Conservation (phyloP, 2,329 filamentous ascomycete genomes). For the Aspergillus pseudonomiae region DNA sequence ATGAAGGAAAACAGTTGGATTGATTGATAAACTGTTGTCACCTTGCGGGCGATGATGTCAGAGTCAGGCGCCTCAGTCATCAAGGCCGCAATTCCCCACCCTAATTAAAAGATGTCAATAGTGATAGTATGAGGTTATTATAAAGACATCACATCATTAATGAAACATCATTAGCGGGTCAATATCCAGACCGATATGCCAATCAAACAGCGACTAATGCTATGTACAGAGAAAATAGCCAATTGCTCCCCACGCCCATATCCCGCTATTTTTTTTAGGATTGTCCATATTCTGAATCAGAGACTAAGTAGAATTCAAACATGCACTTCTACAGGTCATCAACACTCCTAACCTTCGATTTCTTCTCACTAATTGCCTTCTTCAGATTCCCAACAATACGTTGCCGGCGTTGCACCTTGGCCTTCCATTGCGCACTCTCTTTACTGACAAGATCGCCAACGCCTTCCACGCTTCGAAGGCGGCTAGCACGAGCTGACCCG, state of each 20-base stretch:
- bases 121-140: not conserved
- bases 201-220: conserved; percentile 4
- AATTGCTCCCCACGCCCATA: conserved; percentile 12
- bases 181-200: not conserved
- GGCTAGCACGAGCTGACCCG: conserved; percentile 36
- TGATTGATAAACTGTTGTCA: not conserved
- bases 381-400: conserved; percentile 41
- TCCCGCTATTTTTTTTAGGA: conserved; percentile 11
- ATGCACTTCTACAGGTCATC: conserved; percentile 33
- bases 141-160: not conserved
- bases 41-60: conserved; percentile 14
- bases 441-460: conserved; percentile 27
- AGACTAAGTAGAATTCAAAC: conserved; percentile 11
- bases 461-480: conserved; percentile 36
- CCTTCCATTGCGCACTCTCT: conserved; percentile 39
- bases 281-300: conserved; percentile 7
- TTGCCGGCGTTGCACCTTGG: conserved; percentile 39
- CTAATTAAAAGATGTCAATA: not conserved
- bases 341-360: conserved; percentile 35
- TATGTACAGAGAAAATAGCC: conserved; percentile 12
- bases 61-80: not conserved
- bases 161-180: not conserved
- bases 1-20: not conserved
- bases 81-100: not conserved
- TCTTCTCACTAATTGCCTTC: conserved; percentile 38